Evolutionary conservation across 805 yeast species (phyloP), one percentile per base, ranked within the genome.

Genomic region (Ogataea chonburiensis): DNA sequence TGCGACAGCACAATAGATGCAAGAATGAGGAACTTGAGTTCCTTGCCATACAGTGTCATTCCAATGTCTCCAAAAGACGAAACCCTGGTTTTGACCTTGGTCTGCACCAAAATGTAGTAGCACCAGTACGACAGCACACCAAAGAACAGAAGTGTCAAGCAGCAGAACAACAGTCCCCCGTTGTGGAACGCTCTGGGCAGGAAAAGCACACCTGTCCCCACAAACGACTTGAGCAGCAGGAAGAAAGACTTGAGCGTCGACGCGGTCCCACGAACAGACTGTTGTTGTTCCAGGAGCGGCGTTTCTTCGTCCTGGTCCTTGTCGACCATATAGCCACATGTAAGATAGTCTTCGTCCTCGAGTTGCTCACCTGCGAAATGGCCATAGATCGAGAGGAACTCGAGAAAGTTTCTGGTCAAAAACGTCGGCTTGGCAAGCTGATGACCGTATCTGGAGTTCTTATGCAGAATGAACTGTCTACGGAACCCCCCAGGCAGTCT

Each of bases 361-460:
- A 84, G 69, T 24, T 79, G 76, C 59, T 84, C 93, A 55, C 94
- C 94, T 2, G 93, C 93, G 61, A 85, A 85, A 64, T 85, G 91
- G 5, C 94, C 94, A 58, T 85, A 85, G 6, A 85, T 70, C 45
- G 84, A 79, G 29, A 85, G 64, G 52, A 85, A 85, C 56, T 85
- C 93, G 48, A 84, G 67, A 46, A 85, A 85, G 57, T 84, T 85
- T 40, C 77, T 71, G 1, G 94, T 79, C 24, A 83, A 57, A 38
- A 79, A 69, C 7, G 78, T 67, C 10, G 67, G 77, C 50, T 47
- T 38, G 19, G 46, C 35, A 18, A 60, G 30, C 12, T 50, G 42
- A 38, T 61, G 47, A 10, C 64, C 66, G 35, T 39, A 56, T 38
- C 45, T 53, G 12, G 50, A 40, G 18, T 49, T 50, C 24, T 50